Percentiles rank a stretch among this genome's conserved stretches.
phyloP scores from a whole-genome alignment of 2,329 filamentous ascomycete genomes.

The Penicillium glabrum region DNA sequence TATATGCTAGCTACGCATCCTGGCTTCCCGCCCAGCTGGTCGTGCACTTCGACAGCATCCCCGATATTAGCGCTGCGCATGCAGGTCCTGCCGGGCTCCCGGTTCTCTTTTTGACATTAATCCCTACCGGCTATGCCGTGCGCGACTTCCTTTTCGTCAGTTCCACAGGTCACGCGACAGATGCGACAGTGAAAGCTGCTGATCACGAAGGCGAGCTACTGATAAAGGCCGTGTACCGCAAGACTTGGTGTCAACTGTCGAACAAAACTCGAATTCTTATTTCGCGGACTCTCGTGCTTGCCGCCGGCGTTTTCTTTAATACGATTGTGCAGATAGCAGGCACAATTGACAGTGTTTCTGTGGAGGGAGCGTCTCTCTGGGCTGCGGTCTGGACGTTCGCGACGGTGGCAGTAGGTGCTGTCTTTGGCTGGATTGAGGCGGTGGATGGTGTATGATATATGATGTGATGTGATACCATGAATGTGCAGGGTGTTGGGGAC shows the following conservation, averaged over 20 bases:
- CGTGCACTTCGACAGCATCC: conserved; percentile 70
- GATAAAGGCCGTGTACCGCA: conserved; percentile 61
- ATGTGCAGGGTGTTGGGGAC: neutral
- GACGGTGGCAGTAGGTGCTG: conserved; percentile 27
- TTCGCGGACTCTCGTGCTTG: conserved; percentile 58
- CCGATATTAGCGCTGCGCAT: conserved; percentile 67
- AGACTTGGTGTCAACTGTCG: conserved; percentile 62
- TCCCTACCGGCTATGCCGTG: conserved; percentile 70
- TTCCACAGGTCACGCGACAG: conserved; percentile 47
- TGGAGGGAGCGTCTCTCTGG: conserved; percentile 69
- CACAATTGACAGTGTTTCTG: conserved; percentile 69
- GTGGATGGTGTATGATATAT: conserved; percentile 24
- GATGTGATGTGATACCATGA: neutral
- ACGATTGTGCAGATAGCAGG: conserved; percentile 65
- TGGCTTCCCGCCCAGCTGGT: conserved; percentile 73
- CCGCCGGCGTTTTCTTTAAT: conserved; percentile 48
- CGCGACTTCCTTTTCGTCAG: conserved; percentile 72
- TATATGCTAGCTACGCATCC: conserved; percentile 68
- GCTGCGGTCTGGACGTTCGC: conserved; percentile 71
- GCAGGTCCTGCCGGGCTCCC: conserved; percentile 56
- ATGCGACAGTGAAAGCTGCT: conserved; percentile 57
- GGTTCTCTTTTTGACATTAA: conserved; percentile 51
- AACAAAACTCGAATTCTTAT: conserved; percentile 63
- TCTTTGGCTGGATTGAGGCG: conserved; percentile 42
- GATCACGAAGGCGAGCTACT: conserved; percentile 70